These are phyloP conservation scores for Fusarium drepaniforme DNA, from an alignment of 2,329 filamentous ascomycete species.

Conservation along the genomic window DNA sequence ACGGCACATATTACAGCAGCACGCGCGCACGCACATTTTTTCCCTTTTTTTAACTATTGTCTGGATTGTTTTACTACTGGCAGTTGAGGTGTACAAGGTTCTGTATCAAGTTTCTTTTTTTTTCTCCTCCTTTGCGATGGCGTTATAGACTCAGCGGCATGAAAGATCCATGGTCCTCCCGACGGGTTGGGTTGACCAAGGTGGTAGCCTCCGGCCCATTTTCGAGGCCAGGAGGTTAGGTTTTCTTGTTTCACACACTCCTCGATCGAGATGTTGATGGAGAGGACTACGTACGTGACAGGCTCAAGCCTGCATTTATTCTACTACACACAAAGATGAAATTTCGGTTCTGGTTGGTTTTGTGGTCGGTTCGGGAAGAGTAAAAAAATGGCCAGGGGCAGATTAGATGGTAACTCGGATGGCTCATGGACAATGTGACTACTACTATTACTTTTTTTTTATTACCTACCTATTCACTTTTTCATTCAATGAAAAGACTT, in stretches of 20 bases:
- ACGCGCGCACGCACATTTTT: conserved; percentile 24
- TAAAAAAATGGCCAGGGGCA: conserved; percentile 20
- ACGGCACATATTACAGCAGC: conserved; percentile 46
- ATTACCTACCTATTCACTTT: conserved; percentile 7
- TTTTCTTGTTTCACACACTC: conserved; percentile 25
- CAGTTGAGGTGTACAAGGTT: conserved; percentile 34
- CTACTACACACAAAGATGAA: conserved; percentile 7
- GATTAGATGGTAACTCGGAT: conserved; percentile 17
- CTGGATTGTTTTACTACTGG: conserved; percentile 27
- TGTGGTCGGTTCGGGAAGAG: conserved; percentile 28
- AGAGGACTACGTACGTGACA: conserved; percentile 7
- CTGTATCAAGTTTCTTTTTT: conserved; percentile 14
- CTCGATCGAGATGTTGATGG: conserved; percentile 31
- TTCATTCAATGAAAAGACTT: neutral
- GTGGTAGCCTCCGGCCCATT: conserved; percentile 2
- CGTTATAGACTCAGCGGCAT: conserved; percentile 45
- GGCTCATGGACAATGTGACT: conserved; percentile 36
- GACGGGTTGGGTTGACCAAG: conserved; percentile 9
- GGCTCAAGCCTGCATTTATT: neutral
- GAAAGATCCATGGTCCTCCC: conserved; percentile 23
- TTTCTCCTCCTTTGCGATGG: conserved; percentile 30
- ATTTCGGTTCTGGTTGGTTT: neutral
- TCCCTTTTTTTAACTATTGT: conserved; percentile 12
- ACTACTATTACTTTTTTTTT: conserved; percentile 10
- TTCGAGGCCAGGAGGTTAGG: conserved; percentile 21